Evolutionary conservation across 345 rosid species (phyloP).

Genomic region (Erysimum cheiranthoides): DNA sequence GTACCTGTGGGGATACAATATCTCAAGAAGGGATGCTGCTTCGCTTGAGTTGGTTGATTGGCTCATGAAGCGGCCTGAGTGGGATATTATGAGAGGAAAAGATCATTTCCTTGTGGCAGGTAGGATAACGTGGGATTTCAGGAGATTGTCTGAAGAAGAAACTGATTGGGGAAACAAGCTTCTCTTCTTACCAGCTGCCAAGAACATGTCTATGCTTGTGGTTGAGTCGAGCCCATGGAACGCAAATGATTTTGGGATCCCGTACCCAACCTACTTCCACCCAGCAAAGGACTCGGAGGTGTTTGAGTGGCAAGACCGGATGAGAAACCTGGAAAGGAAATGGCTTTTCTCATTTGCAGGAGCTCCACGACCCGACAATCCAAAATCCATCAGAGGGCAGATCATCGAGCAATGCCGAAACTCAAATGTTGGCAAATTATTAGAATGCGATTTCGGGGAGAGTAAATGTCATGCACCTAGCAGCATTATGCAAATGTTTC

Average conservation of each 20-base stretch:
- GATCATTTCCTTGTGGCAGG: conserved; percentile 96
- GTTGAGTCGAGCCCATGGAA: conserved; percentile 97
- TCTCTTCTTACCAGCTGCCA: conserved; percentile 81
- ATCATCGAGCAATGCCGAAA: conserved; percentile 74
- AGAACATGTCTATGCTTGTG: conserved; percentile 93
- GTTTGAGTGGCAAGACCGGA: conserved; percentile 78
- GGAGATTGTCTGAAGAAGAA: conserved; percentile 76
- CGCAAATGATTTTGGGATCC: conserved; percentile 87
- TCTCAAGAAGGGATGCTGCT: conserved; percentile 76
- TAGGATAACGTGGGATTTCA: conserved; percentile 93
- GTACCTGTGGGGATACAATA: conserved; percentile 85
- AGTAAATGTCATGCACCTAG: conserved; percentile 95
- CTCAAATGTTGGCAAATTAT: conserved; percentile 62
- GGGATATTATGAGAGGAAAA: conserved; percentile 82
- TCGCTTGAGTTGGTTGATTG: conserved; percentile 85
- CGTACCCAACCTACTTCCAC: conserved; percentile 89
- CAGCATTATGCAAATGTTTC: conserved; percentile 89
- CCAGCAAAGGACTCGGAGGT: conserved; percentile 85
- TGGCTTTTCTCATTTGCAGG: conserved; percentile 97
- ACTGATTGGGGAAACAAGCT: conserved; percentile 92
- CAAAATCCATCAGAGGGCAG: conserved; percentile 82
- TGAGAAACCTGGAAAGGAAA: conserved; percentile 81
- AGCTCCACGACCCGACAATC: conserved; percentile 80
- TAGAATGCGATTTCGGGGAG: conserved; percentile 91
- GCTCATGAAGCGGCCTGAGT: conserved; percentile 86